phyloP scores from a whole-genome alignment of 2,329 filamentous ascomycete genomes.

The Monilinia aucupariae region DNA sequence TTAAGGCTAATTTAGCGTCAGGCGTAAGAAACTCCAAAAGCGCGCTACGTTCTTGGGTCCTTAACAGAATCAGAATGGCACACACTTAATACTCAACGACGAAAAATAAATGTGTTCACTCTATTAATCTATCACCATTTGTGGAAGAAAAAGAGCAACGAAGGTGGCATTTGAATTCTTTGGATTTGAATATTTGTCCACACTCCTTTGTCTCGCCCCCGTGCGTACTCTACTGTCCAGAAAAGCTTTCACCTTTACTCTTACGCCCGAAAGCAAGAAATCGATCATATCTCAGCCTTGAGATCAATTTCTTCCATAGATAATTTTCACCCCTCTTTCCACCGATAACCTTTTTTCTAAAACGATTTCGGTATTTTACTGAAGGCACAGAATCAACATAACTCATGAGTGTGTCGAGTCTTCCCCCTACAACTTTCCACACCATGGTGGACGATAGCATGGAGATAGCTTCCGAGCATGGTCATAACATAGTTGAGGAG shows the following conservation, averaged over 20 bases:
- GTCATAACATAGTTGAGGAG: conserved; percentile 38
- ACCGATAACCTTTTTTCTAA: not conserved
- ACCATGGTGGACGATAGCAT: conserved; percentile 43
- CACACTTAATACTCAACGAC: not conserved
- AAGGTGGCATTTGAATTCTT: not conserved
- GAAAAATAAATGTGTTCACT: not conserved
- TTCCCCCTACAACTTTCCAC: conserved; percentile 10
- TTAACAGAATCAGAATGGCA: not conserved
- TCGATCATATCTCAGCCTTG: not conserved
- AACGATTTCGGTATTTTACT: not conserved
- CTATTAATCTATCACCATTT: not conserved
- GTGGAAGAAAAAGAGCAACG: not conserved
- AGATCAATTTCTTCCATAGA: not conserved
- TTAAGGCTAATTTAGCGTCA: not conserved
- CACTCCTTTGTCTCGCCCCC: not conserved
- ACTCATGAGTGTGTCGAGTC: conserved; percentile 13
- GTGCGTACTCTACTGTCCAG: not conserved
- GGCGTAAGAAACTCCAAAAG: not conserved
- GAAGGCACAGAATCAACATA: not conserved
- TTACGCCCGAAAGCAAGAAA: conserved; percentile 5
- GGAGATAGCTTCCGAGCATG: conserved; percentile 49
- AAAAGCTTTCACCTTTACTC: conserved; percentile 7
- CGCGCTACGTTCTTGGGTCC: not conserved
- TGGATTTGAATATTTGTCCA: not conserved
- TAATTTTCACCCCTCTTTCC: not conserved